These are phyloP conservation scores for Macroventuria anomochaeta DNA, from an alignment of 2,329 filamentous ascomycete genomes.

Conservation along the genomic window DNA sequence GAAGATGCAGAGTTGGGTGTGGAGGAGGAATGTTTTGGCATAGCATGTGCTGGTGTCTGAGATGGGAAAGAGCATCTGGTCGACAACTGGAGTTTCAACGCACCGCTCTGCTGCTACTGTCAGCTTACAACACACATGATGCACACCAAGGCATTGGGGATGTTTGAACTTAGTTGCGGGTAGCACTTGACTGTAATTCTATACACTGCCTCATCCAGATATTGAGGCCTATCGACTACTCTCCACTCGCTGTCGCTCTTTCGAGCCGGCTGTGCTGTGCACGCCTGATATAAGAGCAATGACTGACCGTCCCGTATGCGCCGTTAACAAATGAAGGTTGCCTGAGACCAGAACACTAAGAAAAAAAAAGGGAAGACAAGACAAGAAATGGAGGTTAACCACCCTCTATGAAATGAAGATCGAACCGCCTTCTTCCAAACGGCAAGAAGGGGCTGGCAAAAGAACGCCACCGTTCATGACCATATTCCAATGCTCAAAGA, in stretches of 20 bases:
- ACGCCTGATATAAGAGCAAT: constrained; percentile 12
- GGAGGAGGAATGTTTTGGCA: background rate
- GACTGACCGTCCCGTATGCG: constrained; percentile 9
- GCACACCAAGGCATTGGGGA: background rate
- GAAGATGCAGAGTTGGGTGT: background rate
- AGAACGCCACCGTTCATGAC: constrained; percentile 35
- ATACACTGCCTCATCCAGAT: constrained; percentile 1
- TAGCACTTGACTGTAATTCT: constrained; percentile 5
- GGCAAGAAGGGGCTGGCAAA: constrained; percentile 13
- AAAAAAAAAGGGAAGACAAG: constrained; percentile 1
- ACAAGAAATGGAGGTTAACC: constrained; percentile 6
- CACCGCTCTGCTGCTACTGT: background rate
- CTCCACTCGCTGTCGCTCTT: background rate
- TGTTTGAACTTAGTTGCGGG: background rate
- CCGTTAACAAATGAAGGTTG: constrained; percentile 17
- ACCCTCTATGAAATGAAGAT: constrained; percentile 11
- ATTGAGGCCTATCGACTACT: background rate
- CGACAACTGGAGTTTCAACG: background rate
- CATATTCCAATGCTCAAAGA: constrained; percentile 27
- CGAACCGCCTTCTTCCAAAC: constrained; percentile 10
- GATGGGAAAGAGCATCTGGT: background rate
- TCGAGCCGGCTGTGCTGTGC: constrained; percentile 14
- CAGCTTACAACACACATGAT: background rate
- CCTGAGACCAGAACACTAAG: constrained; percentile 4
- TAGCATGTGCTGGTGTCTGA: background rate